A percentile compares a stretch with the other conserved stretches of the same genome.
Evolutionary conservation across 2,329 filamentous ascomycete species (phyloP).

Genomic region (Phialocephala sp.): DNA sequence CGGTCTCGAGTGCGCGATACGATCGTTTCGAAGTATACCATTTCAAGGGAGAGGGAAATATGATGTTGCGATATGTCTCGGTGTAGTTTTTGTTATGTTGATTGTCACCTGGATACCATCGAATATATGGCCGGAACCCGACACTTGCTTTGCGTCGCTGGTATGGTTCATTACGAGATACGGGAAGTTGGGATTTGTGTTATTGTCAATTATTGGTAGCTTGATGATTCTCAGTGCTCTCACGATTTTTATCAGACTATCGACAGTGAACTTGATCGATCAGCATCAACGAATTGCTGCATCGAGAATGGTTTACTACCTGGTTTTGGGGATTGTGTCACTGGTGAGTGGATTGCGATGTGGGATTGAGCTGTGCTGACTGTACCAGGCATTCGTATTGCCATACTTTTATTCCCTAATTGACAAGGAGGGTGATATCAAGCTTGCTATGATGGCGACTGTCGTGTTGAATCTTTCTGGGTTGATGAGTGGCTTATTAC

Average conservation of each 20-base stretch:
- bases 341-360: constrained; percentile 53
- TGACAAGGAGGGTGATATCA: constrained; percentile 52
- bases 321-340: constrained; percentile 58
- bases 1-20: constrained; percentile 63
- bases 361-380: constrained; percentile 38
- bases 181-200: constrained; percentile 59
- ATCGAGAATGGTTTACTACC: constrained; percentile 73
- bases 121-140: constrained; percentile 57
- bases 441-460: constrained; percentile 66
- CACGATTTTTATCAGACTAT: constrained; percentile 62
- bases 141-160: constrained; percentile 70
- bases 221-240: constrained; percentile 57
- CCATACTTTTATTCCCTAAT: constrained; percentile 68
- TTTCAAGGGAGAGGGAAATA: constrained; percentile 66
- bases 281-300: constrained; percentile 65
- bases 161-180: constrained; percentile 71
- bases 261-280: constrained; percentile 59
- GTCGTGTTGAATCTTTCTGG: constrained; percentile 71
- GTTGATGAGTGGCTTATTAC: constrained; percentile 67
- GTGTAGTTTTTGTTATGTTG: constrained; percentile 54
- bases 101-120: constrained; percentile 65
- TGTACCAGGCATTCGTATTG: constrained; percentile 58
- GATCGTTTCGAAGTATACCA: constrained; percentile 58
- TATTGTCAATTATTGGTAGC: constrained; percentile 57
- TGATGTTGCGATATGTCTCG: constrained; percentile 62